Evolutionary conservation across 108 stramenopile species (phyloP).

Genomic region (Nannochloropsis salina): DNA sequence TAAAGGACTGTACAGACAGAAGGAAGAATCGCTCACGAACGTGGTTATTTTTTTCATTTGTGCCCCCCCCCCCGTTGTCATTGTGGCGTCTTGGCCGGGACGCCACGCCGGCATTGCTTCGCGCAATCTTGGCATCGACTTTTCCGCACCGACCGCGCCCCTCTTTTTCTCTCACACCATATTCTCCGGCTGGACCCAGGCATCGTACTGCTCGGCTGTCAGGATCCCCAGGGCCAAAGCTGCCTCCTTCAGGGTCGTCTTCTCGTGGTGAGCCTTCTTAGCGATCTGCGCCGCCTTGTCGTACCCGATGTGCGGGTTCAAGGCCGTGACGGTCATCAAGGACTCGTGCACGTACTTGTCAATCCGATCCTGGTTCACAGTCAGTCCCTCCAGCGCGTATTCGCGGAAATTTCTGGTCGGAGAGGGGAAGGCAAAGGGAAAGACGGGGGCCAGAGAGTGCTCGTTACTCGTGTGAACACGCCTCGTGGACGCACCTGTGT

Average conservation of each 20-base stretch:
- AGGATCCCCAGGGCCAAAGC: conserved; percentile 77
- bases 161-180: conserved; percentile 68
- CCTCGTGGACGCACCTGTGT: not conserved
- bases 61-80: too few species aligned
- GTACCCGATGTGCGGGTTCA: conserved; percentile 97
- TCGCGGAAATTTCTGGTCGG: not conserved
- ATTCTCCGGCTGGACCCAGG: conserved; percentile 84
- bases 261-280: conserved; percentile 89
- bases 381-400: not conserved
- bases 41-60: too few species aligned
- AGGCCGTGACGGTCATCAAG: conserved; percentile 95
- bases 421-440: not conserved
- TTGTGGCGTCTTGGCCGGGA: too few species aligned
- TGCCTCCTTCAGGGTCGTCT: conserved; percentile 79
- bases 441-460: not conserved
- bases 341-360: conserved; percentile 72
- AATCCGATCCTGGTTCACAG: conserved; percentile 65
- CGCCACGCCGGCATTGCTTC: too few species aligned
- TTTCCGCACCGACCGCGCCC: not conserved
- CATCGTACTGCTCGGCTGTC: conserved; percentile 87
- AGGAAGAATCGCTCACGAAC: too few species aligned
- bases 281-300: conserved; percentile 90
- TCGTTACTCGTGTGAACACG: not conserved
- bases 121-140: too few species aligned
- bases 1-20: too few species aligned